Evolutionary conservation across 371 early-diverging fungal genomes (phyloP), one percentile per base, ranked within the genome.

Genomic region (Mucor mucedo): DNA sequence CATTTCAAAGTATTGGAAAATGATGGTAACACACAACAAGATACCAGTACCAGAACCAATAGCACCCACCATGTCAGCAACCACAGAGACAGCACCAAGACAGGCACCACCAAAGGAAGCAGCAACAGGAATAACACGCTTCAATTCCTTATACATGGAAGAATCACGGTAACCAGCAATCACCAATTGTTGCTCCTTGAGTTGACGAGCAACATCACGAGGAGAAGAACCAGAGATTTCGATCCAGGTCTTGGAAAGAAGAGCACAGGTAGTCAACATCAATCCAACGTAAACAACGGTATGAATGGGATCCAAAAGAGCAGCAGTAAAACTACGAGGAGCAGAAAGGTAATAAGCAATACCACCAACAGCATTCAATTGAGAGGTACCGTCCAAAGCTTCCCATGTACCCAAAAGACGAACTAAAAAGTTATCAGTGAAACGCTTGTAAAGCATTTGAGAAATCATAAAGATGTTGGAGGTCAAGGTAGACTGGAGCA

Each of bases 41-140:
- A 99, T 99, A 88, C 99, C 99, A 30, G 99, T 99, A 38, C 99
- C 99, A 48, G 97, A 97, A 41, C 99, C 99, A 83, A 99, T 91
- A 38, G 93, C 93, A 50, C 97, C 98, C 13, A 84, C 64, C 74
- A 99, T 85, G 84, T 99, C 99, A 57, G 99, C 98, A 62, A 95
- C 76, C 32, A 99, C 94, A 48, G 95, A 93, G 58, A 99, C 87
- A n/a, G 93, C 89, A 66, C 99, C 99, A 68, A 99, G 92, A 73
- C 95, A 91, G 35, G 99, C 90, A 63, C 99, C 99, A 69, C 99
- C 99, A 61, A 97, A 93, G 53, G 92, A 93, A 38, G 98, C 93
- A 63, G 94, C 94, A 35, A 94, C 96, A 38, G 99, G 99, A 73
- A 99, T 99, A 66, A 99, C 93, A 62, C 96, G 91, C 89, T 98